A percentile compares a stretch with the other conserved stretches of the same genome.
Evolutionary conservation across 1,139 yeast genomes (phyloP).

Genomic region (Hyphopichia pseudoburtonii): DNA sequence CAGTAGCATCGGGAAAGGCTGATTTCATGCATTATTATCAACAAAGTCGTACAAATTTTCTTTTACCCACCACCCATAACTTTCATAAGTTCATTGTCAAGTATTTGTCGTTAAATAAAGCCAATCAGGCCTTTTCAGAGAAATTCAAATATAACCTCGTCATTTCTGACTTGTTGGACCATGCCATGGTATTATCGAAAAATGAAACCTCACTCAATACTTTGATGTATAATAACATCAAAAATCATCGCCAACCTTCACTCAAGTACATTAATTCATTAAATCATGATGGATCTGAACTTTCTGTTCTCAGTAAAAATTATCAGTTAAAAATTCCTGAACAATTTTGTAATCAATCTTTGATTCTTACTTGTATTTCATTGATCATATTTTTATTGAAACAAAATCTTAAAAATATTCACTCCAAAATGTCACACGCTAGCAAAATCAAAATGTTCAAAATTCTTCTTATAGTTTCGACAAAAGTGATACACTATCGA

Average conservation of each 20-base stretch:
- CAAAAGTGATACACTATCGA: slow-evolving; percentile 29
- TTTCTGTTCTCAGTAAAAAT: slow-evolving; percentile 15
- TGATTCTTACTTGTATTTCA: slow-evolving; percentile 8
- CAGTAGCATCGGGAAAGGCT: neutral
- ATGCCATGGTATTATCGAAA: slow-evolving; percentile 44
- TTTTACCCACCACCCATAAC: slow-evolving; percentile 20
- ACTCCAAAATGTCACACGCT: slow-evolving; percentile 3
- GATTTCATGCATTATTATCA: slow-evolving; percentile 7
- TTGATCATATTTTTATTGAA: slow-evolving; percentile 13
- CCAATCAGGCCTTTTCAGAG: slow-evolving; percentile 34
- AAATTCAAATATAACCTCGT: slow-evolving; percentile 43
- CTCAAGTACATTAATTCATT: slow-evolving; percentile 4
- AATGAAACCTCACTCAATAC: slow-evolving; percentile 36
- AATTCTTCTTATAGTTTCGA: slow-evolving; percentile 30
- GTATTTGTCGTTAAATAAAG: slow-evolving; percentile 22
- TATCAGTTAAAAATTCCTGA: slow-evolving; percentile 14
- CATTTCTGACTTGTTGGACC: slow-evolving; percentile 42
- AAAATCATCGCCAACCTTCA: slow-evolving; percentile 1
- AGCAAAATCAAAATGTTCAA: slow-evolving; percentile 26
- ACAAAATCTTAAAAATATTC: slow-evolving; percentile 7
- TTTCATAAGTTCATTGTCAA: slow-evolving; percentile 27
- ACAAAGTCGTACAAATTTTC: neutral
- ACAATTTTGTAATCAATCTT: slow-evolving; percentile 1
- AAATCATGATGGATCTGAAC: slow-evolving; percentile 19
- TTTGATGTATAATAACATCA: slow-evolving; percentile 3